These are phyloP conservation scores for Cordyceps tenuipes DNA, from an alignment of 2,329 filamentous ascomycete species.

Conservation along the genomic window DNA sequence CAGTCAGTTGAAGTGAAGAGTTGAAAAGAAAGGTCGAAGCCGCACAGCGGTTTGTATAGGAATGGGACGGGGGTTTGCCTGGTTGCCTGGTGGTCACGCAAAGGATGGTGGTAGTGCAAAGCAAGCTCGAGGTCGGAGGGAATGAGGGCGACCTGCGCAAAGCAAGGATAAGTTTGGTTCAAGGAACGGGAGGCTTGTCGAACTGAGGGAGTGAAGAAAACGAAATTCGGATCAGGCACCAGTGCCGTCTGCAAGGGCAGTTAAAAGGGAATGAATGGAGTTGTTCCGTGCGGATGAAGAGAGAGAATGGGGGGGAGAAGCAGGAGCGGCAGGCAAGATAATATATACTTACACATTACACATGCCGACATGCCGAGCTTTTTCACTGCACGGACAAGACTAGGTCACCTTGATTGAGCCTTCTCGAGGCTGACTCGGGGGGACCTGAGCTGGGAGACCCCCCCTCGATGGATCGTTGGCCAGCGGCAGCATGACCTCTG, in stretches of 20 bases:
- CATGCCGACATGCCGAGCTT: too few relatives aligned
- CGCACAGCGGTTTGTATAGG: not conserved
- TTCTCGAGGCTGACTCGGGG: not conserved
- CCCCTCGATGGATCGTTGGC: not conserved
- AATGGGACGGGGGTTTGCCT: not conserved
- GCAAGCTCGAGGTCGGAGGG: constrained; percentile 1
- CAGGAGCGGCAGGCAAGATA: not conserved
- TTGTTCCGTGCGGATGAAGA: constrained; percentile 5
- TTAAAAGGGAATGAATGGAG: not conserved
- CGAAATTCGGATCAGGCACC: constrained; percentile 1
- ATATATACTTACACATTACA: constrained; percentile 3
- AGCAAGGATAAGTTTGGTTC: not conserved
- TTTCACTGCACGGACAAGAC: not conserved
- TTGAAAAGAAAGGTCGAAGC: not conserved
- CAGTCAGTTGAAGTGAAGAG: not conserved
- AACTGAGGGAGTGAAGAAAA: constrained; percentile 6
- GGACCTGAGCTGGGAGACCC: not conserved
- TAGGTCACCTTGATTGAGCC: not conserved
- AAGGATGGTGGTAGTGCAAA: not conserved
- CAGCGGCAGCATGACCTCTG: too few relatives aligned
- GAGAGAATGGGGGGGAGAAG: not conserved
- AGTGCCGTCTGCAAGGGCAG: constrained; percentile 6
- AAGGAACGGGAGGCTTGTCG: not conserved
- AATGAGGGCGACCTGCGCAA: constrained; percentile 10
- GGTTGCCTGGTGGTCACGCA: not conserved